These are phyloP conservation scores for Ustilago bromivora DNA, from an alignment of 1,284 basidiomycete genomes.

Conservation along the genomic window DNA sequence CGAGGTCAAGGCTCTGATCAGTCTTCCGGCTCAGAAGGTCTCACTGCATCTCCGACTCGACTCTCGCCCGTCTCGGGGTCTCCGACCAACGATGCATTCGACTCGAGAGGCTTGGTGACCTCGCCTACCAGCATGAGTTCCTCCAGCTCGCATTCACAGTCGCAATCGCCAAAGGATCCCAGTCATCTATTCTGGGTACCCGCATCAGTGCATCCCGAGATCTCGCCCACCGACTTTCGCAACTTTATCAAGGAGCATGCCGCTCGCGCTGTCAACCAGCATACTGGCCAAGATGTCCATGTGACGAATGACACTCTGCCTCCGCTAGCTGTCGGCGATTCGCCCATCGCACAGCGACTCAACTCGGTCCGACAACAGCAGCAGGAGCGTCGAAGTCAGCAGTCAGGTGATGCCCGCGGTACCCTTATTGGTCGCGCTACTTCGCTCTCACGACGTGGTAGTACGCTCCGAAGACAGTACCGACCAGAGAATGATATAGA, in stretches of 20 bases:
- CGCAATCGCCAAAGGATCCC: slow-evolving; percentile 55
- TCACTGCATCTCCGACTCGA: slow-evolving; percentile 14
- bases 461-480: slow-evolving; percentile 71
- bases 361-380: slow-evolving; percentile 50
- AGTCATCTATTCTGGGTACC: slow-evolving; percentile 93
- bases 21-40: slow-evolving; percentile 26
- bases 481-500: slow-evolving; percentile 76
- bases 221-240: slow-evolving; percentile 94
- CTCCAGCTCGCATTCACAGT: slow-evolving; percentile 30
- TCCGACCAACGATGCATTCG: slow-evolving; percentile 26
- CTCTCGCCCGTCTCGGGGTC: slow-evolving; percentile 21
- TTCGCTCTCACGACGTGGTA: slow-evolving; percentile 60
- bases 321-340: slow-evolving; percentile 31
- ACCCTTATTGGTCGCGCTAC: slow-evolving; percentile 55
- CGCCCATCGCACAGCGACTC: slow-evolving; percentile 48
- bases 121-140: slow-evolving; percentile 33
- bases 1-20: slow-evolving; percentile 42
- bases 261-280: slow-evolving; percentile 66
- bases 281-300: slow-evolving; percentile 20
- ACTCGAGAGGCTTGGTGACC: slow-evolving; percentile 15
- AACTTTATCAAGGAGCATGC: slow-evolving; percentile 95
- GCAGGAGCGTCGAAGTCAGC: slow-evolving; percentile 26
- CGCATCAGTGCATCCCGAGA: slow-evolving; percentile 93
- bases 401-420: slow-evolving; percentile 23
- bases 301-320: slow-evolving; percentile 21